A percentile compares a stretch with the other conserved stretches of the same genome.
These are phyloP conservation scores for Apocynum venetum DNA, from an alignment of 257 asterid species.

Conservation along the genomic window DNA sequence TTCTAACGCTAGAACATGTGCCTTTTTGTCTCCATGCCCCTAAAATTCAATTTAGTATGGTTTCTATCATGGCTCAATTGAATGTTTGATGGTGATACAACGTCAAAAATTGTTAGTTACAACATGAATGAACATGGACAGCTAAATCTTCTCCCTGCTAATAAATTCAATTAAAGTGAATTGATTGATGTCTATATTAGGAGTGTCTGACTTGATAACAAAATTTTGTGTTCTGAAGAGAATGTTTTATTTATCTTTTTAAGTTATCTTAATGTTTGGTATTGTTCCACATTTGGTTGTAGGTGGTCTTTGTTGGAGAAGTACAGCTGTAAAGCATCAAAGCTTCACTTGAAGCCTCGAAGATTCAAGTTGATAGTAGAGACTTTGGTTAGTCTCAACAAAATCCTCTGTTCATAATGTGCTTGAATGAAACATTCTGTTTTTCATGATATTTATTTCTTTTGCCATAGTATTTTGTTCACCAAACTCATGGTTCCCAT, in stretches of 20 bases:
- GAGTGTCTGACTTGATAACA: background rate
- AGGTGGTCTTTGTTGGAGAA: conserved; percentile 99
- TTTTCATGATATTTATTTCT: conserved; percentile 2
- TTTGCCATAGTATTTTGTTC: background rate
- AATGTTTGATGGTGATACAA: background rate
- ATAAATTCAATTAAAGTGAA: background rate
- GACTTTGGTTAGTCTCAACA: conserved; percentile 68
- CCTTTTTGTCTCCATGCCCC: background rate
- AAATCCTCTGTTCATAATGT: background rate
- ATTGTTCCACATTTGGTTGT: conserved; percentile 20
- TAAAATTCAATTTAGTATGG: too few species aligned
- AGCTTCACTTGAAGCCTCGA: conserved; percentile 98
- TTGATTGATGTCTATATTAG: background rate
- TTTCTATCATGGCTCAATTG: background rate
- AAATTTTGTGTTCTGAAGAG: background rate
- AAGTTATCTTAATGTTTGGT: too few species aligned
- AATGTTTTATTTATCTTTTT: background rate
- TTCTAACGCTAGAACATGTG: background rate
- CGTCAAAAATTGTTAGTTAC: background rate
- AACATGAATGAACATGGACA: background rate
- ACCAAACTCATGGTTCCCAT: conserved; percentile 20
- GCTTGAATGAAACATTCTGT: background rate
- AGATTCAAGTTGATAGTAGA: conserved; percentile 91
- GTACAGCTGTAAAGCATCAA: conserved; percentile 97
- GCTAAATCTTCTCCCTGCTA: background rate